Conservation (phyloP, 2,329 filamentous ascomycete species). For the Scleromitrula shiraiana region DNA sequence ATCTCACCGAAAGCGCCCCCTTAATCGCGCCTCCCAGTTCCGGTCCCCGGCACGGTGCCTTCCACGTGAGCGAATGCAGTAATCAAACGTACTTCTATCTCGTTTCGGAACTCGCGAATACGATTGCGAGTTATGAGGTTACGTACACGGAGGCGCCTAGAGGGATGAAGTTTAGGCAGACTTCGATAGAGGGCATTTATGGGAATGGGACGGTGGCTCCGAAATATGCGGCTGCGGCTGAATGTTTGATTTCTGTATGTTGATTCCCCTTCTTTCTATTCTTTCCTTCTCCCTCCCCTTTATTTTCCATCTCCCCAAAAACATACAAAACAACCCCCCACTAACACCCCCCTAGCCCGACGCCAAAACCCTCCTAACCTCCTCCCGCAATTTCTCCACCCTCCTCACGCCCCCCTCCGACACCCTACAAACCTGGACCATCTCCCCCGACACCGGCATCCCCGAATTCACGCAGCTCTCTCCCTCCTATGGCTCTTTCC, state of each 20-base stretch:
- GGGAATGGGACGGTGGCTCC: conserved; percentile 35
- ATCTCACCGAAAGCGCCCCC: conserved; percentile 33
- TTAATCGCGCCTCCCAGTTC: conserved; percentile 33
- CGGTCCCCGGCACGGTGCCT: conserved; percentile 47
- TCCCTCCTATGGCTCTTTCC: conserved; percentile 38
- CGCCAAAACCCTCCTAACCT: conserved; percentile 55
- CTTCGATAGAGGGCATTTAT: conserved; percentile 43
- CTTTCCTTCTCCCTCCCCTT: neutral
- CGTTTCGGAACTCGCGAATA: conserved; percentile 39
- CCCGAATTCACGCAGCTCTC: conserved; percentile 36
- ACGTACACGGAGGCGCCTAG: conserved; percentile 35
- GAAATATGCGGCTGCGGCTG: conserved; percentile 40
- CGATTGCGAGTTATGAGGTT: conserved; percentile 45
- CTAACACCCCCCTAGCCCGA: conserved; percentile 39
- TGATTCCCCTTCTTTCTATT: neutral
- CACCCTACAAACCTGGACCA: conserved; percentile 54
- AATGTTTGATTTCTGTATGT: conserved; percentile 51
- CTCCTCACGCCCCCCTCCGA: conserved; percentile 49
- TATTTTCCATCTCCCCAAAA: no score
- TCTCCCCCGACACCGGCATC: conserved; percentile 40
- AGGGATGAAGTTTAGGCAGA: conserved; percentile 37
- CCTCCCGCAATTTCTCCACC: conserved; percentile 55
- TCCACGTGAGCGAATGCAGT: conserved; percentile 27
- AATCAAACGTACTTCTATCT: conserved; percentile 33
- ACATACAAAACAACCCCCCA: no score